Evolutionary conservation across 75 land plant genomes (phyloP).

Genomic region (Adiantum capillusveneris): DNA sequence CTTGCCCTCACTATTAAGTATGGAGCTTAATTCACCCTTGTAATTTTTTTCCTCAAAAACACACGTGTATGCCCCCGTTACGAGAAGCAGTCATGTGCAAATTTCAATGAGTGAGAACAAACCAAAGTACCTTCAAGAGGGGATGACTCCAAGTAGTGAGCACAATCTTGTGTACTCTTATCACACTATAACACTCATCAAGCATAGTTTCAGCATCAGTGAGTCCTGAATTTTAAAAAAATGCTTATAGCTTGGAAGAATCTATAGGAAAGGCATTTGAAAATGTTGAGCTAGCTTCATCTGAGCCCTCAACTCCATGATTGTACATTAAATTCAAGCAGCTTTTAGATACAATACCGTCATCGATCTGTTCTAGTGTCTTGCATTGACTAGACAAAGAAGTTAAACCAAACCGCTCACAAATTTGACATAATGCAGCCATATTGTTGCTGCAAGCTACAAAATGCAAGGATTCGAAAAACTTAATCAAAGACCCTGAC

Average conservation of each 20-base stretch:
- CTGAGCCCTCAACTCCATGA: neutral
- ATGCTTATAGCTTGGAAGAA: slow-evolving; percentile 29
- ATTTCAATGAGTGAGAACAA: no score
- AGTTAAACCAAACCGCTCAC: slow-evolving; percentile 49
- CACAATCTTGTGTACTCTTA: slow-evolving; percentile 56
- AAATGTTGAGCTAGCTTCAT: slow-evolving; percentile 5
- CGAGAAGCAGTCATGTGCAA: no score
- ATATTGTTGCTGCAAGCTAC: slow-evolving; percentile 53
- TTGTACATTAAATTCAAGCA: neutral
- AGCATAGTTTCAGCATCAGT: slow-evolving; percentile 60
- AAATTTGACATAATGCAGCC: slow-evolving; percentile 35
- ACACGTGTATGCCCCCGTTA: no score
- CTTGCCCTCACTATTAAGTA: no score
- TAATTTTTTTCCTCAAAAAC: no score
- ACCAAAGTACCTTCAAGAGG: slow-evolving; percentile 62
- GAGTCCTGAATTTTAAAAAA: slow-evolving; percentile 36
- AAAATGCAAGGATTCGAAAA: no score
- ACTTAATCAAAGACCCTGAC: no score
- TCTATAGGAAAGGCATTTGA: slow-evolving; percentile 51
- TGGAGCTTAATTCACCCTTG: no score
- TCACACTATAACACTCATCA: slow-evolving; percentile 46
- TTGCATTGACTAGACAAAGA: slow-evolving; percentile 46
- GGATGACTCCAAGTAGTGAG: slow-evolving; percentile 81
- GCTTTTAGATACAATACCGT: neutral
- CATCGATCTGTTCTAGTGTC: slow-evolving; percentile 32